phyloP scores from a whole-genome alignment of 768 basidiomycete genomes.

The Suillus cothurnatus region DNA sequence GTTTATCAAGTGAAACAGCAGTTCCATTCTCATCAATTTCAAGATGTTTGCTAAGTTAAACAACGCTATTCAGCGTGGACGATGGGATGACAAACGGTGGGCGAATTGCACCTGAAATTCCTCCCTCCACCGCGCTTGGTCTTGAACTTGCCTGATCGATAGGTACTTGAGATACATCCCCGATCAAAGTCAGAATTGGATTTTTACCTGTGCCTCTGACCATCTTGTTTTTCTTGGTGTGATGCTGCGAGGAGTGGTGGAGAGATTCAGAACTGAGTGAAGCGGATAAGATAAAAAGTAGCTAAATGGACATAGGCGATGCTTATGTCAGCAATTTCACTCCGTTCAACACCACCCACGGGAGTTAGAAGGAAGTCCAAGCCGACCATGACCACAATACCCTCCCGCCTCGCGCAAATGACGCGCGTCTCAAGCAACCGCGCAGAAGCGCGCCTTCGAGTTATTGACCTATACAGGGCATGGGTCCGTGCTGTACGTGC shows the following conservation, averaged over 20 bases:
- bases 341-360: neutral
- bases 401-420: slow-evolving; percentile 78
- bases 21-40: slow-evolving; percentile 58
- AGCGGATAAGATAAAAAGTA: slow-evolving; percentile 21
- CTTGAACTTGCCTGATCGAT: slow-evolving; percentile 74
- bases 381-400: slow-evolving; percentile 76
- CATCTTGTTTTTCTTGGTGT: slow-evolving; percentile 21
- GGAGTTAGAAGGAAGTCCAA: neutral
- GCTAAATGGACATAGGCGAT: neutral
- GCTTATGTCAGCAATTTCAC: slow-evolving; percentile 21
- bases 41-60: slow-evolving; percentile 56
- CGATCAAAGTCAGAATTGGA: neutral
- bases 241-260: neutral
- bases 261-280: neutral
- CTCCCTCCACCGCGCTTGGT: slow-evolving; percentile 87
- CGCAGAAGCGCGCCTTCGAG: slow-evolving; percentile 66
- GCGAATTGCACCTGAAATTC: slow-evolving; percentile 63
- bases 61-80: slow-evolving; percentile 14
- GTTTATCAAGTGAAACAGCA: slow-evolving; percentile 48
- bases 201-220: slow-evolving; percentile 33
- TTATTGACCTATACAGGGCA: slow-evolving; percentile 81
- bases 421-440: slow-evolving; percentile 58
- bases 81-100: slow-evolving; percentile 8
- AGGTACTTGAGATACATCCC: neutral
- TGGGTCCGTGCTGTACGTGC: slow-evolving; percentile 89